Base-by-base conservation (phyloP, 345 rosid genomes). In the Anacardium occidentale region DNA sequence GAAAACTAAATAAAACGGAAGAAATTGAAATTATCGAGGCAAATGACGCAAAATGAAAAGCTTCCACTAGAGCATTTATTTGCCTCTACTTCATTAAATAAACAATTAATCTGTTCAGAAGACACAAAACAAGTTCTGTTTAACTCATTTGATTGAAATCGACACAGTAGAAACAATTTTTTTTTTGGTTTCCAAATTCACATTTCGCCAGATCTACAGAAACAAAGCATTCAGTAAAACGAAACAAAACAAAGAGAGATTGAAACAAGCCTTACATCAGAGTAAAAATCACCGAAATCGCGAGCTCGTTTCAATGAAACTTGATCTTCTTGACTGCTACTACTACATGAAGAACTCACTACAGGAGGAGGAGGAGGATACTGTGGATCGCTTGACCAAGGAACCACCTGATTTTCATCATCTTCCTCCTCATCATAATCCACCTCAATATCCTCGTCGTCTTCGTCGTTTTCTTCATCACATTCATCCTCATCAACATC, bases 371-470 rank as follows among this genome's bases (percentile, higher is more conserved):
- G 74, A 66, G 32, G 61, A 48, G 53, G 75, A 14, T 68, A 52
- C 6, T 82, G 34, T 18, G 74, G 48, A 29, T 77, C 56, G 29
- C 66, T 81, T 21, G 89, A 82, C 91, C 85, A 88, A 2, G 98
- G 98, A 29, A 93, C 97, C 75, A 93, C 95, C 72, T 91, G 98
- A 80, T 91, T 91, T 61, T 93, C 96, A 9, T 85, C 83, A 1
- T 84, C 91, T 13, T 69, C 82, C 9, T 73, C 78, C 1, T 71
- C 82, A 0, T 70, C 75, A 0, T 71, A 78, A 0, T 75, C 79
- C 0, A 69, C 80, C 0, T 74, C 82, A 0, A 80, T 85, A 0
- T 77, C 85, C 1, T 78, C 85, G 1, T 83, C 82, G 0, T 70
- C 86, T 1, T 78, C 74, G 0, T 68, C 82, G 0, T 77, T 77